Percentiles rank a stretch among this genome's conserved stretches.
These are phyloP conservation scores for Trichoderma sp. DNA, from an alignment of 2,329 filamentous ascomycete species.

Conservation along the genomic window DNA sequence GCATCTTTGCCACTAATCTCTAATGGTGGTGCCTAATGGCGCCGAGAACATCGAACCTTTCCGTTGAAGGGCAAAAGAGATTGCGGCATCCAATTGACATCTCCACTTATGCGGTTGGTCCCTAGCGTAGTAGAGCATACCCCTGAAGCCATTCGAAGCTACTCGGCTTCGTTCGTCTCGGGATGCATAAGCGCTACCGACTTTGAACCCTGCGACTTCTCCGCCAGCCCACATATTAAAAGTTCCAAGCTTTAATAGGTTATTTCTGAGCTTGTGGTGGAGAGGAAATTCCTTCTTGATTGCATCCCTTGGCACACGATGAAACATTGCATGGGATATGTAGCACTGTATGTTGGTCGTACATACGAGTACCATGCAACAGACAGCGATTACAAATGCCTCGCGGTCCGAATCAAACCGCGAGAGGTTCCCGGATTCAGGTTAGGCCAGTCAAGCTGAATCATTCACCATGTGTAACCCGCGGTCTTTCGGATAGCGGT, in stretches of 20 bases:
- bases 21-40: neutral
- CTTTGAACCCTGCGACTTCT: neutral
- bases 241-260: neutral
- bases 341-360: neutral
- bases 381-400: neutral
- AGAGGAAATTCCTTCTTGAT: neutral
- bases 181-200: neutral
- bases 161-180: neutral
- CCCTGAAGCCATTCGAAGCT: neutral
- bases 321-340: neutral
- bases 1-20: neutral
- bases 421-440: neutral
- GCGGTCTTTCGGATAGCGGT: neutral
- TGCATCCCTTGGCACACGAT: neutral
- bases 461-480: neutral
- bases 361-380: neutral
- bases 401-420: neutral
- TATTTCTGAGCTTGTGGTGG: neutral
- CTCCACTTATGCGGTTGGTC: conserved; percentile 5
- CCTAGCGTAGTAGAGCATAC: neutral
- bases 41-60: neutral
- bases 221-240: neutral
- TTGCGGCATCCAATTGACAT: neutral
- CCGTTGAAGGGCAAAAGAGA: neutral
- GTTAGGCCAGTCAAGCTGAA: neutral